Conservation (phyloP, 139 green algal species). For the Pleodorina starrii region DNA sequence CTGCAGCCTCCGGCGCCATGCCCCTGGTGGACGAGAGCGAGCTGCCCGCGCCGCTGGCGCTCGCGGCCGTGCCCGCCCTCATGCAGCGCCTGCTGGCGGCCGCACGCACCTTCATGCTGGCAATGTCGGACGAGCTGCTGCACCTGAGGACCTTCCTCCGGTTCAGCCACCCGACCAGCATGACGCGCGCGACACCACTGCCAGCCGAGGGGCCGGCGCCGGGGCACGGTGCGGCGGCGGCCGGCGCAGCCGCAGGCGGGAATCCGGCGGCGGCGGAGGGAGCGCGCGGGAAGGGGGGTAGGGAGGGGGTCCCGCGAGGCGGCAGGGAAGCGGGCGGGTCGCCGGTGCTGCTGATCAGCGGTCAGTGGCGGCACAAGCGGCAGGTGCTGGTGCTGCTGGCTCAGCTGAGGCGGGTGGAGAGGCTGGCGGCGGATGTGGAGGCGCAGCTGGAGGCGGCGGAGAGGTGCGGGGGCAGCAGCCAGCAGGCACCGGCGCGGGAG, state of each 20-base stretch:
- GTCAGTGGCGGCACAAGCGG: conserved; percentile 45
- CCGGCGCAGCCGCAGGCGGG: not conserved
- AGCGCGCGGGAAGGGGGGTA: not conserved
- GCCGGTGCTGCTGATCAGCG: conserved; percentile 46
- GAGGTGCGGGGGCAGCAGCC: no score
- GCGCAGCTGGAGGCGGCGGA: conserved; percentile 24
- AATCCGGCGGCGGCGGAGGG: not conserved
- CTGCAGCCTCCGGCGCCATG: not conserved
- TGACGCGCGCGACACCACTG: not conserved
- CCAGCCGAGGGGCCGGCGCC: not conserved
- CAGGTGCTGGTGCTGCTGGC: conserved; percentile 46
- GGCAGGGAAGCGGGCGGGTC: not conserved
- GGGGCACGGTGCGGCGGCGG: not conserved
- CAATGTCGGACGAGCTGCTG: conserved; percentile 39
- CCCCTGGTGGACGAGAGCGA: not conserved
- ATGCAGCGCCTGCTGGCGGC: conserved; percentile 1
- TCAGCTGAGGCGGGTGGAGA: conserved; percentile 44
- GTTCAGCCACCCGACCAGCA: not conserved
- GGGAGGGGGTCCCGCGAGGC: not conserved
- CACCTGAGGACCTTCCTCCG: conserved; percentile 44
- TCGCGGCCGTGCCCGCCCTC: not conserved
- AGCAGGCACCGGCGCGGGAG: no score
- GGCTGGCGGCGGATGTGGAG: conserved; percentile 5
- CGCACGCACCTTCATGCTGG: conserved; percentile 4
- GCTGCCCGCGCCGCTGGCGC: conserved; percentile 8